A percentile compares a stretch with the other conserved stretches of the same genome.
Evolutionary conservation across 1,139 yeast genomes (phyloP).

Genomic region (Starmera stellimalicola): DNA sequence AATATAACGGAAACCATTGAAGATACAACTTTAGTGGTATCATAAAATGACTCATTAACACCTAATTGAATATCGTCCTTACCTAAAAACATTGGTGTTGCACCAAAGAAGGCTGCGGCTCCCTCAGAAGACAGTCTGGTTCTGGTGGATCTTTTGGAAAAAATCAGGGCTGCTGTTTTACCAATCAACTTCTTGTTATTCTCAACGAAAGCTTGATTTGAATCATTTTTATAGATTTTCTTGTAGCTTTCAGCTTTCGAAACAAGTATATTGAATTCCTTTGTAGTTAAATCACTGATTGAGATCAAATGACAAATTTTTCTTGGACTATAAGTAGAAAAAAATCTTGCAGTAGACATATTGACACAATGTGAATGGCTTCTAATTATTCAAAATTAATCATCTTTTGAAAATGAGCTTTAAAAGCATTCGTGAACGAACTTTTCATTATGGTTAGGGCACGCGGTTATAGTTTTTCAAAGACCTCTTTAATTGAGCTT

Average conservation of each 20-base stretch:
- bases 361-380: not conserved
- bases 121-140: conserved; percentile 94
- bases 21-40: conserved; percentile 79
- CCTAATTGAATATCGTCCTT: conserved; percentile 95
- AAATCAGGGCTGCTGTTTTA: conserved; percentile 71
- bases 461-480: too few species aligned
- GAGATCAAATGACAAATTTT: conserved; percentile 63
- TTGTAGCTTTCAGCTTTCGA: conserved; percentile 59
- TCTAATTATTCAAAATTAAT: too few species aligned
- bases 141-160: conserved; percentile 88
- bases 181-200: conserved; percentile 59
- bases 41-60: conserved; percentile 82
- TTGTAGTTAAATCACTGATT: conserved; percentile 62
- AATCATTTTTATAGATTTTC: conserved; percentile 41
- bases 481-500: too few species aligned
- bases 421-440: not conserved
- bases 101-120: conserved; percentile 89
- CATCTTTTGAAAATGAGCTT: not conserved
- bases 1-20: conserved; percentile 94
- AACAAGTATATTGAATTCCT: conserved; percentile 62
- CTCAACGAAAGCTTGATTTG: conserved; percentile 31
- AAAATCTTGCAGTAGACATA: conserved; percentile 6
- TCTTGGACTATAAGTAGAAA: not conserved
- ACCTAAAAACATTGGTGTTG: conserved; percentile 93
- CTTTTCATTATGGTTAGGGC: too few species aligned